Base-by-base conservation (phyloP, 371 early-diverging fungal genomes). In the Amoeboradix gromovi region DNA sequence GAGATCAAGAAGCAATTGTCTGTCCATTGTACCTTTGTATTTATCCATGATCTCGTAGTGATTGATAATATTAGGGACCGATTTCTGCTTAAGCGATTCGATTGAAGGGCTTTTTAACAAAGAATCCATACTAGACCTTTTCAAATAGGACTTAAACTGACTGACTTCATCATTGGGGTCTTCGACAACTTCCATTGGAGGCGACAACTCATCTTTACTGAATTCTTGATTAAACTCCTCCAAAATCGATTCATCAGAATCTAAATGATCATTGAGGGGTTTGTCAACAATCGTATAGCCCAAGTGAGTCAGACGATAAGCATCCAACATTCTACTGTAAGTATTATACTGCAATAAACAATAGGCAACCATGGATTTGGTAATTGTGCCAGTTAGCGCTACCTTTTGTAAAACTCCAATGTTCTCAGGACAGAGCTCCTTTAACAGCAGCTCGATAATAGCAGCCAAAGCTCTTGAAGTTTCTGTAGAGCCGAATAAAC, bases 401-500 rank as follows among this genome's bases (percentile, higher is more conserved):
- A 88, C 74, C 69, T 83, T 78, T n/a, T 87, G 87, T 31, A 75
- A 68, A 48, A 48, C 48, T 48, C 48, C 48, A 12, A 22, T 48
- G 22, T 22, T 48, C 22, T 48, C 48, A 22, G 68, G 75, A 16
- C 30, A 30, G 1, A 87, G 73, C 70, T 92, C 92, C n/a, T 84
- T 77, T 69, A 81, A 80, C 28, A 88, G 83, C 69, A 92, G 74
- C 29, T 83, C 80, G 31, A 91, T 80, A 66, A 92, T 82, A 1
- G 90, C 85, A 0, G 89, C 87, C 31, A 91, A 77, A 0, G 89
- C 90, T 30, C 84, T 81, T 27, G 90, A 90, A 0, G 92, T 89
- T 72, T 91, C 91, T 12, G 88, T 91, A 0, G 86, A 83, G 16
- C 92, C 92, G 77, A 92, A 91, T 0, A 94, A 75, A 0, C 89